A percentile compares a stretch with the other conserved stretches of the same genome.
phyloP scores from a whole-genome alignment of 2,329 filamentous ascomycete species.

The Dryadomyces quercivorus region DNA sequence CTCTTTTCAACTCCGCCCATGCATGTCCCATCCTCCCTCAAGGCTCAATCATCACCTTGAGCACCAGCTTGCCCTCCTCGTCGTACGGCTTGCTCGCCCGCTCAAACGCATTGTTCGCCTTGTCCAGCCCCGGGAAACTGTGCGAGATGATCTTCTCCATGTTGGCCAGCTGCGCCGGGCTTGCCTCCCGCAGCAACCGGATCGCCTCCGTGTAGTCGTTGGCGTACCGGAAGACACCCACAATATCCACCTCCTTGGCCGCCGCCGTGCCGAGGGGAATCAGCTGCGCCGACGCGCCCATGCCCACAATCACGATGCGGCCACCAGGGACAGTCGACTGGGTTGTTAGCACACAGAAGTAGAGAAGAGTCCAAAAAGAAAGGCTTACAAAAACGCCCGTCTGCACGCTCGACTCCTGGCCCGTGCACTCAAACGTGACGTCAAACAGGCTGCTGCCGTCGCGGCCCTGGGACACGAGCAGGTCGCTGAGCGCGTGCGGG shows the following conservation, averaged over 20 bases:
- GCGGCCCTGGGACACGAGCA: conserved; percentile 16
- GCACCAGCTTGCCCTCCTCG: conserved; percentile 53
- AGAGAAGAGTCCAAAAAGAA: not conserved
- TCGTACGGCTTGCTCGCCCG: conserved; percentile 63
- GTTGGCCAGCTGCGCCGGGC: conserved; percentile 41
- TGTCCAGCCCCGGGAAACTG: conserved; percentile 49
- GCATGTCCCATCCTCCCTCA: not conserved
- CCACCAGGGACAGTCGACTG: conserved; percentile 53
- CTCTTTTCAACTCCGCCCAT: not conserved
- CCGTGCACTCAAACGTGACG: conserved; percentile 63
- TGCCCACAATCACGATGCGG: conserved; percentile 57
- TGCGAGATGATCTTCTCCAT: conserved; percentile 61
- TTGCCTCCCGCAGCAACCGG: conserved; percentile 34
- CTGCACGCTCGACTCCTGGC: conserved; percentile 65
- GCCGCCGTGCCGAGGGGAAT: conserved; percentile 57
- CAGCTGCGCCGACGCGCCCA: conserved; percentile 59
- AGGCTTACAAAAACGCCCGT: conserved; percentile 52
- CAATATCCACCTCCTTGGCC: conserved; percentile 55
- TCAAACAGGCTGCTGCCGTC: conserved; percentile 49
- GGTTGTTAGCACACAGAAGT: not conserved
- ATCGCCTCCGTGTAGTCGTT: conserved; percentile 55
- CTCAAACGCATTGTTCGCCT: conserved; percentile 53
- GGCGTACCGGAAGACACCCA: conserved; percentile 62
- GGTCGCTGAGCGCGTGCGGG: conserved; percentile 21
- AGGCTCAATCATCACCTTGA: conserved; percentile 56